Base-by-base conservation (phyloP, 805 yeast species). In the Myxozyma neotropica region DNA sequence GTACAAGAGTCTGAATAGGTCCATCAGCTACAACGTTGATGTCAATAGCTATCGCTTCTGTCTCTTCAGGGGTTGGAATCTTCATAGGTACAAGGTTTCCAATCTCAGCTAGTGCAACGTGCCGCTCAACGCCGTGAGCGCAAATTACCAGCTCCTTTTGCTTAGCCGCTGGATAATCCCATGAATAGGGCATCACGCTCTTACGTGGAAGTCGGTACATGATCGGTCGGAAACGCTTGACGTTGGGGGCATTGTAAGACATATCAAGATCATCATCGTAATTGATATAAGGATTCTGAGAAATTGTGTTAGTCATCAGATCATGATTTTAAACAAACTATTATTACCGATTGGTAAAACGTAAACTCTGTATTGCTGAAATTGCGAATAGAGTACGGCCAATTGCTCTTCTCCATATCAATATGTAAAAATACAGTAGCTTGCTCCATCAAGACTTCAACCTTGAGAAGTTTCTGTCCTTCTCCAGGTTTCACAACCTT, bases 141-240 rank as follows among this genome's bases (percentile, higher is more conserved):
- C 91, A 78, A 35, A 94, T 73, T 2, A 90, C 80, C 33, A 94
- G 74, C 69, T 92, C 97, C 71, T 91, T 92, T 47, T 86, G 81
- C 8, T 82, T 76, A 0, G 96, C 97, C 53, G 95, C 90, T 0
- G 99, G 99, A 74, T 82, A 94, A 72, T 94, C 99, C 92, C 97
- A 94, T 0, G 99, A 89, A 72, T 94, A 94, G 0, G 98, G 97
- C 98, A 94, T 94, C 1, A 90, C 96, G 74, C 96, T 88, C 69
- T 83, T 84, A 0, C 96, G 84, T 0, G 98, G 97, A 12, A 95
- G 80, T 47, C 83, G 81, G 71, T 93, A 94, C 68, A 80, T 84
- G 10, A 90, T 79, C 0, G 97, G 97, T 63, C 83, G 85, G 74
- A 87, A 92, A 12, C 66, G 53, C 51, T 44, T 57, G 53, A 52